These are phyloP conservation scores for Quercus phellos DNA, from an alignment of 331 rosid genomes.

Conservation along the genomic window DNA sequence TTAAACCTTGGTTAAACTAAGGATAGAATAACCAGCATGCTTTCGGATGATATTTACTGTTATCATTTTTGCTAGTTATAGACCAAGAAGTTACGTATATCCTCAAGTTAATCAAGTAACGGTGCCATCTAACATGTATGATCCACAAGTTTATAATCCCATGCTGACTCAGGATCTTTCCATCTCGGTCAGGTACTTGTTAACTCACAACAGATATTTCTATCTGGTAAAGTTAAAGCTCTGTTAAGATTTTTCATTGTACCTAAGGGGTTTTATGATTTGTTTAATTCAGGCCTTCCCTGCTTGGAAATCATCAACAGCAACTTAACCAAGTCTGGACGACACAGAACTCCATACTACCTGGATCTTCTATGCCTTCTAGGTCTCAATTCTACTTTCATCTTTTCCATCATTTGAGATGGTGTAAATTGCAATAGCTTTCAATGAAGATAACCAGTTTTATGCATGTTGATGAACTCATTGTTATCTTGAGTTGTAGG, in stretches of 20 bases:
- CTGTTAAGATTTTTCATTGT: neutral
- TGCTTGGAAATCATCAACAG: neutral
- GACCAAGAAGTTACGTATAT: neutral
- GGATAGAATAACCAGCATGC: too few species aligned
- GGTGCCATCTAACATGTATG: neutral
- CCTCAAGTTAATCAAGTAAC: neutral
- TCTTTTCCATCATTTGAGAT: neutral
- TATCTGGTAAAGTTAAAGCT: neutral
- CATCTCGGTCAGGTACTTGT: neutral
- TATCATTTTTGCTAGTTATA: neutral
- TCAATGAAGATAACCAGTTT: neutral
- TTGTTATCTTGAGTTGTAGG: neutral
- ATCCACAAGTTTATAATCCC: neutral
- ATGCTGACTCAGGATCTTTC: neutral
- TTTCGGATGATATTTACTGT: neutral
- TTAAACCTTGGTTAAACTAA: neutral
- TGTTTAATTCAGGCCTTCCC: neutral
- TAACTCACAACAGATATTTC: neutral
- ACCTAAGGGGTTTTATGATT: neutral
- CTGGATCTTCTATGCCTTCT: neutral
- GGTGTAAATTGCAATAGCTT: neutral
- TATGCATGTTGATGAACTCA: neutral
- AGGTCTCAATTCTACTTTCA: neutral
- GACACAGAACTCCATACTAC: neutral
- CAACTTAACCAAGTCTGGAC: neutral